Evolutionary conservation across 805 yeast genomes (phyloP).

Genomic region (Barnettozyma californica): DNA sequence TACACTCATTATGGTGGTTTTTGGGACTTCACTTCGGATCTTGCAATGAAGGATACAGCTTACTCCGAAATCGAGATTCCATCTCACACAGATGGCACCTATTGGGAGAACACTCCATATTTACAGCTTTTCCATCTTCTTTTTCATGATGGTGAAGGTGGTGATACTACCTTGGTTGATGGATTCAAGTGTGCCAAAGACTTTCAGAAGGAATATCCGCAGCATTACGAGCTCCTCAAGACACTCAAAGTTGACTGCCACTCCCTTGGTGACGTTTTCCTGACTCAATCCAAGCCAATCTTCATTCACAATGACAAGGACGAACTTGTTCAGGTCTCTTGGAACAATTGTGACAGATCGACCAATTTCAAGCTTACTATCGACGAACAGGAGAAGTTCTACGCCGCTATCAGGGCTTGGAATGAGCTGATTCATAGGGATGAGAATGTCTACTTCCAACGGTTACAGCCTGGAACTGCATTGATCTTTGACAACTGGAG

Average conservation of each 20-base stretch:
- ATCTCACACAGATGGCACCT: slow-evolving; percentile 69
- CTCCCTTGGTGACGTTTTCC: slow-evolving; percentile 68
- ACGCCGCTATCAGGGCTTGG: slow-evolving; percentile 56
- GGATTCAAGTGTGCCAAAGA: slow-evolving; percentile 55
- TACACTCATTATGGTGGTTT: slow-evolving; percentile 78
- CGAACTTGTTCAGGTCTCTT: slow-evolving; percentile 54
- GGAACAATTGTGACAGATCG: slow-evolving; percentile 70
- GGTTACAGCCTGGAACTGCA: slow-evolving; percentile 59
- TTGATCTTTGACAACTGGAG: slow-evolving; percentile 72
- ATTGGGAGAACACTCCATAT: slow-evolving; percentile 71
- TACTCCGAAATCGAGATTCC: slow-evolving; percentile 62
- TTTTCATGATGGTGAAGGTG: slow-evolving; percentile 61
- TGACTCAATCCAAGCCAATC: slow-evolving; percentile 59
- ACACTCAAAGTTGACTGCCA: slow-evolving; percentile 57
- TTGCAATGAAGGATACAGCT: slow-evolving; percentile 65
- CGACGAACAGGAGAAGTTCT: slow-evolving; percentile 44
- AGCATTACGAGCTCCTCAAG: slow-evolving; percentile 45
- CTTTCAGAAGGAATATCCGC: slow-evolving; percentile 42
- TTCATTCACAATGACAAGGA: slow-evolving; percentile 45
- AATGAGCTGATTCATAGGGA: slow-evolving; percentile 42
- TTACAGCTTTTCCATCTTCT: slow-evolving; percentile 63
- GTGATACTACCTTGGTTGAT: slow-evolving; percentile 62
- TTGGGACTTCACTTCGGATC: slow-evolving; percentile 72
- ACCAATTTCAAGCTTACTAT: slow-evolving; percentile 38
- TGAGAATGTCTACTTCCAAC: slow-evolving; percentile 48